Conservation (phyloP, 83 land plant genomes). For the Isoetes engelmannii region DNA sequence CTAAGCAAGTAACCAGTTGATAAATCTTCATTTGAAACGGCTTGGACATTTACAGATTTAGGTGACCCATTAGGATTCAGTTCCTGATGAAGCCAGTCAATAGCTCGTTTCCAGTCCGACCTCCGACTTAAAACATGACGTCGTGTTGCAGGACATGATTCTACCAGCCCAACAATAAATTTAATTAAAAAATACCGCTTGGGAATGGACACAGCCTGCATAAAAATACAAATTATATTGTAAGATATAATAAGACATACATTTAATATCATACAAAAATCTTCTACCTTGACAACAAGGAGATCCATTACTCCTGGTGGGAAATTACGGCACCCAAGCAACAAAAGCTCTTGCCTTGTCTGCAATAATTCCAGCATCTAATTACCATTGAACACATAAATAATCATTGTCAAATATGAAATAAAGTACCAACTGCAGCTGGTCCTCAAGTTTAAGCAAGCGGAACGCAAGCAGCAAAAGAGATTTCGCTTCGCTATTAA, state of each 20-base stretch:
- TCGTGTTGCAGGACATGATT: constrained; percentile 16
- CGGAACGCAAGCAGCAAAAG: constrained; percentile 14
- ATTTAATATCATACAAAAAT: not conserved
- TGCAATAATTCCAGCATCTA: constrained; percentile 15
- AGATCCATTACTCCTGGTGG: constrained; percentile 29
- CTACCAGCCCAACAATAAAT: constrained; percentile 26
- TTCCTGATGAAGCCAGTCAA: constrained; percentile 35
- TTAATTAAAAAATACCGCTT: constrained; percentile 29
- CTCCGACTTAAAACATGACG: constrained; percentile 12
- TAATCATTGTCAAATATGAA: no score
- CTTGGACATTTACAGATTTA: not conserved
- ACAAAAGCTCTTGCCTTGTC: constrained; percentile 25
- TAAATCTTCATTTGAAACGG: constrained; percentile 29
- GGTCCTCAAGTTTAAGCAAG: constrained; percentile 24
- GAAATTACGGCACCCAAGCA: constrained; percentile 25
- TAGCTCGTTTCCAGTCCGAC: constrained; percentile 24
- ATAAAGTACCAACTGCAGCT: constrained; percentile 22
- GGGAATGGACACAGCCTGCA: constrained; percentile 16
- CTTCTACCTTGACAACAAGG: constrained; percentile 19
- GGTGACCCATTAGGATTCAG: constrained; percentile 16
- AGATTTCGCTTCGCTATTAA: constrained; percentile 25
- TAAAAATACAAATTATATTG: not conserved
- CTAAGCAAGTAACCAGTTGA: constrained; percentile 24
- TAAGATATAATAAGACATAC: not conserved
- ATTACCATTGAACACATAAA: not conserved